A percentile compares a stretch with the other conserved stretches of the same genome.
Evolutionary conservation across 306 rosid genomes (phyloP).

Genomic region (Amphicarpaea edgeworthii): DNA sequence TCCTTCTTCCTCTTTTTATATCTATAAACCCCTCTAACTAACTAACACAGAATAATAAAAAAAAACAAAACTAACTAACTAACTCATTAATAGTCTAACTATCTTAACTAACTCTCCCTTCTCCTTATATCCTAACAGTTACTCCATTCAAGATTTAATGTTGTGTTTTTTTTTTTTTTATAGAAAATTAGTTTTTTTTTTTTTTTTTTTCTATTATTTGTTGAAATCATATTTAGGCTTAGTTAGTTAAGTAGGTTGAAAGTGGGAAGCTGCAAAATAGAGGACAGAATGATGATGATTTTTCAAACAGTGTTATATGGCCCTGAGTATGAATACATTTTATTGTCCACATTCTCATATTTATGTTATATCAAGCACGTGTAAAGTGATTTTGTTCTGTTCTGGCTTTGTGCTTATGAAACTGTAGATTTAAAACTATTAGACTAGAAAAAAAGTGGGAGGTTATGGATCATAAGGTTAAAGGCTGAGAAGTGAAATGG

Average conservation of each 20-base stretch:
- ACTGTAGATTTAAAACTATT: slow-evolving; percentile 32
- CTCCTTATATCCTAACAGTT: too few relatives aligned
- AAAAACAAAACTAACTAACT: too few relatives aligned
- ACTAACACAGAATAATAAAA: too few relatives aligned
- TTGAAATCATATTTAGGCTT: slow-evolving; percentile 22
- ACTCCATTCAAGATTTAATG: slow-evolving; percentile 11
- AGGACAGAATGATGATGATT: slow-evolving; percentile 1
- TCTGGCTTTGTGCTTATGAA: slow-evolving; percentile 24
- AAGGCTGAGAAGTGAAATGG: slow-evolving; percentile 36
- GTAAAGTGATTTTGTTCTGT: slow-evolving; percentile 36
- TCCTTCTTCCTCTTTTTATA: too few relatives aligned
- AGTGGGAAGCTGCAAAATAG: slow-evolving; percentile 26
- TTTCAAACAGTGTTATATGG: slow-evolving; percentile 23
- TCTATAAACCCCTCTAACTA: too few relatives aligned
- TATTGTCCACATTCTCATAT: slow-evolving; percentile 15
- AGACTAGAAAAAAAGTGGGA: slow-evolving; percentile 20
- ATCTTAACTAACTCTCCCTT: too few relatives aligned
- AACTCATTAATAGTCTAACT: too few relatives aligned
- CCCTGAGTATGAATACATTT: slow-evolving; percentile 11
- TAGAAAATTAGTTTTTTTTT: background rate
- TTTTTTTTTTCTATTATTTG: slow-evolving; percentile 3
- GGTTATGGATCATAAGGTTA: slow-evolving; percentile 31
- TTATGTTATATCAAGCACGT: slow-evolving; percentile 30
- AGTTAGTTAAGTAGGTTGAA: slow-evolving; percentile 24
- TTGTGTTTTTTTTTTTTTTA: background rate